Conservation (phyloP, 2,329 filamentous ascomycete species). For the Pseudopithomyces chartarum region DNA sequence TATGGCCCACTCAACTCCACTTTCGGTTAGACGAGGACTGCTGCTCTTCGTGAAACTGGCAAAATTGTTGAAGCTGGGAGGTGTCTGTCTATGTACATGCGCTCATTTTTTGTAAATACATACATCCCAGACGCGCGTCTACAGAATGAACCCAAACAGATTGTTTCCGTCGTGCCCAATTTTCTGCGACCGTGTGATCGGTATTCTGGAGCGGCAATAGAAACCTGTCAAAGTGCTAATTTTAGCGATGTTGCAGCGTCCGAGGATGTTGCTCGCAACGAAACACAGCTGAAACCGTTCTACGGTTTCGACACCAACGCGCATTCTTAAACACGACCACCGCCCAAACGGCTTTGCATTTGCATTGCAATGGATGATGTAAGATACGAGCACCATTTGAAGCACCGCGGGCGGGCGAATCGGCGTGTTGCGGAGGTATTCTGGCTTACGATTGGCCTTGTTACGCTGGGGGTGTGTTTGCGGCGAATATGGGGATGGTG, state of each 20-base stretch:
- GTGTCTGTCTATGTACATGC: background rate
- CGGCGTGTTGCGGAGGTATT: constrained; percentile 18
- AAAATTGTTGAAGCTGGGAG: background rate
- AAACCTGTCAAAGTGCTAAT: background rate
- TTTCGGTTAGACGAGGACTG: constrained; percentile 1
- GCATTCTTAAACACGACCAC: background rate
- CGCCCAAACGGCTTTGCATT: background rate
- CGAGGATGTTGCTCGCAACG: background rate
- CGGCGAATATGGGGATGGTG: constrained; percentile 13
- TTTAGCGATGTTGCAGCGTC: background rate
- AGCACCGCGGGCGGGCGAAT: constrained; percentile 25
- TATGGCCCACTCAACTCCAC: constrained; percentile 9
- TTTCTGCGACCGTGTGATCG: background rate
- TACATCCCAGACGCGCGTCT: background rate
- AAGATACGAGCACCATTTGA: constrained; percentile 30
- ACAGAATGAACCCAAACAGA: background rate
- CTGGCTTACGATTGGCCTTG: constrained; percentile 20
- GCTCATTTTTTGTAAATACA: constrained; percentile 1
- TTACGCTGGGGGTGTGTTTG: constrained; percentile 7
- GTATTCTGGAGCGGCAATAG: no score
- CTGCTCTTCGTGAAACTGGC: background rate
- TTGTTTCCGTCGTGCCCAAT: background rate
- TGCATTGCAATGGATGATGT: constrained; percentile 20
- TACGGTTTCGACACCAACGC: constrained; percentile 1
- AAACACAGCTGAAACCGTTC: constrained; percentile 2